Base-by-base conservation (phyloP, 768 basidiomycete species). In the Albatrellus ellisii region DNA sequence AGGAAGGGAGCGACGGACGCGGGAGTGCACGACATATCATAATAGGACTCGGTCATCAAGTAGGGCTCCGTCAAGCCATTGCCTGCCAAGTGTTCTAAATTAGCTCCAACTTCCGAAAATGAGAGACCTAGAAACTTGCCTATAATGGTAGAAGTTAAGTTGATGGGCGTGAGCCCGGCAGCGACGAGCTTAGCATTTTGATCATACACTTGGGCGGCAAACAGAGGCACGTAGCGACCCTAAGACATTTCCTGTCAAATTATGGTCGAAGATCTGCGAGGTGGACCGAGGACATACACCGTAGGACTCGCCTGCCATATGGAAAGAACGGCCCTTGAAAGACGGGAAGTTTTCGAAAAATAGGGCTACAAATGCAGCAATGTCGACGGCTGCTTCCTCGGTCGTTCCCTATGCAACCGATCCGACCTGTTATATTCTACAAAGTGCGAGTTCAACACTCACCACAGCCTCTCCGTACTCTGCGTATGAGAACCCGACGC, bases 331-430 rank as follows among this genome's bases (percentile, higher is more conserved):
- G 2, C 78, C 79, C 49, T 79, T 75, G 63, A 84, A 83, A 50
- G 77, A 64, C 42, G 58, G 66, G 54, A 87, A 87, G 44, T 76
- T 68, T 50, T 84, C 79, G 36, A 84, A 84, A 59, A 84, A 84
- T 41, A 85, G 73, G 3, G 70, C 62, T 0, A 84, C 65, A 49
- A 85, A 85, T 0, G 75, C 72, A 0, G 79, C 78, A 4, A 85
- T 73, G 49, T 85, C 80, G 39, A 70, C 65, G 0, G 79, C 77
- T 3, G 77, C 80, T 34, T 79, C 75, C 52, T 78, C 72, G 0
- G 79, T 74, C 2, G 71, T 79, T 36, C 68, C 64, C 77, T 79
- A 29, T 6, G 10, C 3, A 32, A 20, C 24, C 14, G 0, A 14
- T 14, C 7, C 43, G 29, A 5, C 24, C 21, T 12, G 43, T 10